Evolutionary conservation across 257 asterid genomes (phyloP).

Genomic region (Plantago major): DNA sequence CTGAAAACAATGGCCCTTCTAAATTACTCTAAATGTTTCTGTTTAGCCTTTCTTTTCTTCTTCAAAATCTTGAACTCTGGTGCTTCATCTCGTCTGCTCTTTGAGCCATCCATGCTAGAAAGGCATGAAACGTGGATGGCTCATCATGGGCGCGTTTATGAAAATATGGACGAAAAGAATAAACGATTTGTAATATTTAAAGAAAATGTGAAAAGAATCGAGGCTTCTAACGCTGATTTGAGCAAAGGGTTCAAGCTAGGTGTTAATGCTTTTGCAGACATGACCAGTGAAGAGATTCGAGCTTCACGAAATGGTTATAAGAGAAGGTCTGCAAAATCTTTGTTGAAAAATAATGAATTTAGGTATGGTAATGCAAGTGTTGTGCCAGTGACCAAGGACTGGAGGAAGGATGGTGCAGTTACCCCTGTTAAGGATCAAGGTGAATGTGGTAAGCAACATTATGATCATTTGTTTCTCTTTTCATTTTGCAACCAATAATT

Average conservation of each 20-base stretch:
- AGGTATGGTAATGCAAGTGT: slow-evolving; percentile 29
- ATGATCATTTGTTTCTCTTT: not conserved
- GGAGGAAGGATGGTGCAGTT: slow-evolving; percentile 42
- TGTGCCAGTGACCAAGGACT: slow-evolving; percentile 25
- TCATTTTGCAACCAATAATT: not conserved
- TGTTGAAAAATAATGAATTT: slow-evolving; percentile 10
- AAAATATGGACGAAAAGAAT: slow-evolving; percentile 19
- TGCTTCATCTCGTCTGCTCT: slow-evolving; percentile 17
- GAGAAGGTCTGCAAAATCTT: slow-evolving; percentile 7
- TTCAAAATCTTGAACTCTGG: slow-evolving; percentile 20
- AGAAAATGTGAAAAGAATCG: slow-evolving; percentile 33
- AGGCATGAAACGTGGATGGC: slow-evolving; percentile 41
- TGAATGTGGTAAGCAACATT: slow-evolving; percentile 31
- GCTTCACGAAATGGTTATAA: slow-evolving; percentile 27
- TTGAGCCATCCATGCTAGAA: slow-evolving; percentile 23
- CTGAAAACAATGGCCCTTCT: slow-evolving; percentile 14
- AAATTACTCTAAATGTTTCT: slow-evolving; percentile 5
- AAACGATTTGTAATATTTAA: slow-evolving; percentile 33
- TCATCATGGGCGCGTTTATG: slow-evolving; percentile 25
- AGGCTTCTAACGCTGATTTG: slow-evolving; percentile 28
- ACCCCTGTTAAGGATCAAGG: slow-evolving; percentile 44
- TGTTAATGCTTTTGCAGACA: slow-evolving; percentile 30
- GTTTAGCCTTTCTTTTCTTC: slow-evolving; percentile 13
- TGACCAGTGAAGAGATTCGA: slow-evolving; percentile 37
- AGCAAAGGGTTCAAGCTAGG: slow-evolving; percentile 28